A percentile compares a stretch with the other conserved stretches of the same genome.
Evolutionary conservation across 2,329 filamentous ascomycete species (phyloP).

Genomic region (Fusarium musae): DNA sequence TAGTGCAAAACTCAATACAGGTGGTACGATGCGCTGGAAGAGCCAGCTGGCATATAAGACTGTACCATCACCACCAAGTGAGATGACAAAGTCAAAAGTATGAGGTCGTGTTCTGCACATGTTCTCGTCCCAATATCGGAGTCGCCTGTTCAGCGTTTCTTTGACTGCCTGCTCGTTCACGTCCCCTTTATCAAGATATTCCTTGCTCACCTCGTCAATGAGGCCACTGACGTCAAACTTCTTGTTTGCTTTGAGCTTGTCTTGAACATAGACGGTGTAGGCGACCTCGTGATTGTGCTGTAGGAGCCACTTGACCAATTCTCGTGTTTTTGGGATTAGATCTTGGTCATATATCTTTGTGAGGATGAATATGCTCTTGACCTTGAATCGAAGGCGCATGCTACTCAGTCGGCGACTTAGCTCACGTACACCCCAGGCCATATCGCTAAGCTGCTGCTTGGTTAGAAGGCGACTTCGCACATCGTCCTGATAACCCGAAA

Average conservation of each 20-base stretch:
- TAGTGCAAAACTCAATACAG: slow-evolving; percentile 89
- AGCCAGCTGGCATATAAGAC: slow-evolving; percentile 97
- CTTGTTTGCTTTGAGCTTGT: slow-evolving; percentile 75
- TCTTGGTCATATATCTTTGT: slow-evolving; percentile 92
- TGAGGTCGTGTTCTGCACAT: slow-evolving; percentile 84
- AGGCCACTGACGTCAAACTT: slow-evolving; percentile 80
- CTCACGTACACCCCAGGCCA: slow-evolving; percentile 95
- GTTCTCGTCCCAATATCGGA: slow-evolving; percentile 85
- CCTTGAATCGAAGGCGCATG: slow-evolving; percentile 83
- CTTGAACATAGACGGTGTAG: slow-evolving; percentile 87
- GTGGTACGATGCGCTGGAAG: slow-evolving; percentile 94
- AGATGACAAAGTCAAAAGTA: slow-evolving; percentile 92
- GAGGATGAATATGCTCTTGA: slow-evolving; percentile 85
- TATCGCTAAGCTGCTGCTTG: slow-evolving; percentile 94
- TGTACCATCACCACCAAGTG: slow-evolving; percentile 94
- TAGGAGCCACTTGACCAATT: slow-evolving; percentile 84
- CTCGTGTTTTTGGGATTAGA: slow-evolving; percentile 79
- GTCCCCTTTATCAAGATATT: slow-evolving; percentile 53
- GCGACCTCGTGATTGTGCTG: slow-evolving; percentile 71
- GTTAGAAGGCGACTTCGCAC: slow-evolving; percentile 81
- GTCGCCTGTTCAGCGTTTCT: slow-evolving; percentile 58
- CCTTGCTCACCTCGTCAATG: slow-evolving; percentile 66
- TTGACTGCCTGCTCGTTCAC: slow-evolving; percentile 49
- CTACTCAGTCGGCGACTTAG: slow-evolving; percentile 86
- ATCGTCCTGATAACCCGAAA: slow-evolving; percentile 48